phyloP scores from a whole-genome alignment of 257 asterid genomes.

The Solanum okadae region DNA sequence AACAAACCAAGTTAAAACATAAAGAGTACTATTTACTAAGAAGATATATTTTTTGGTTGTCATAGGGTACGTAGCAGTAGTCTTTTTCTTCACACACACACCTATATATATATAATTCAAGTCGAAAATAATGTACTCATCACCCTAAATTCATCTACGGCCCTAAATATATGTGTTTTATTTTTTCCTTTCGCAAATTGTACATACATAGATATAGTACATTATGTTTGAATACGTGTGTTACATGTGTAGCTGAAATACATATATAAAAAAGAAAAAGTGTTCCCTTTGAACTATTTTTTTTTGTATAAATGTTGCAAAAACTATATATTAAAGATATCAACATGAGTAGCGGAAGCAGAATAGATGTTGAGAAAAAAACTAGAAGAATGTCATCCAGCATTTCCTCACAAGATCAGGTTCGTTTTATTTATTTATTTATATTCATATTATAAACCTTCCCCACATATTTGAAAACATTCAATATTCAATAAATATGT shows the following conservation, averaged over 20 bases:
- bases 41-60: background rate
- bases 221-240: background rate
- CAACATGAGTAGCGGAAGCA: conserved; percentile 20
- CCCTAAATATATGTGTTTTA: background rate
- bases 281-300: background rate
- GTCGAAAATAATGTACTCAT: background rate
- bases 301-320: background rate
- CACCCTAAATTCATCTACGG: background rate
- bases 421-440: too few relatives aligned
- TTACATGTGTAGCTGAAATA: background rate
- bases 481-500: background rate
- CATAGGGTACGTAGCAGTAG: background rate
- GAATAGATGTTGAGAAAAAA: conserved; percentile 15
- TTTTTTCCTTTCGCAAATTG: background rate
- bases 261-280: background rate
- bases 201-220: background rate
- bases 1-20: background rate
- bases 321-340: conserved; percentile 13
- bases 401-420: conserved; percentile 48
- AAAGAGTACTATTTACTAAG: background rate
- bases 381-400: conserved; percentile 7
- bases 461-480: background rate
- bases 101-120: background rate
- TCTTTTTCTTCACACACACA: background rate
- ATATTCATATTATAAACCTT: background rate